Conservation (phyloP, 2,329 filamentous ascomycete species). For the Corinectria fuckeliana region DNA sequence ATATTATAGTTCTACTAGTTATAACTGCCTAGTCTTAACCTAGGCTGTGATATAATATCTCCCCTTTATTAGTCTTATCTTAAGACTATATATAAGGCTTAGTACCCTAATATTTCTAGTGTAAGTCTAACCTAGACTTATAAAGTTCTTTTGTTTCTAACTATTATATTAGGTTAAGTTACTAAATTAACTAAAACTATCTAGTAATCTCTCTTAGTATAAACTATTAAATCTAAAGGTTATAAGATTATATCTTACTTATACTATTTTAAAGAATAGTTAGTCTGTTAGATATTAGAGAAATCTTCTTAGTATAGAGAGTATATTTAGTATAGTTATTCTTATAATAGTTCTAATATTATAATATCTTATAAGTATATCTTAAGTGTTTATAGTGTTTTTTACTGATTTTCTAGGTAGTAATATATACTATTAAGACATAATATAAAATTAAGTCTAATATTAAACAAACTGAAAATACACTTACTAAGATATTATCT, state of each 20-base stretch:
- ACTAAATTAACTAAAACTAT: too few relatives aligned
- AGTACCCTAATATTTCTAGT: background rate
- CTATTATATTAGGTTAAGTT: too few relatives aligned
- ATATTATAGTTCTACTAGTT: background rate
- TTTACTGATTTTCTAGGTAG: background rate
- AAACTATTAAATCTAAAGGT: background rate
- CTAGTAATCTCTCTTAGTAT: too few relatives aligned
- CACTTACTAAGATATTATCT: background rate
- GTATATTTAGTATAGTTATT: background rate
- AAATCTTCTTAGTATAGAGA: background rate
- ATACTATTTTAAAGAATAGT: too few relatives aligned
- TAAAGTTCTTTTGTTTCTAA: background rate
- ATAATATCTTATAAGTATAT: background rate
- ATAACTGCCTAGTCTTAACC: background rate
- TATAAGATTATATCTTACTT: too few relatives aligned
- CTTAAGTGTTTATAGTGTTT: background rate
- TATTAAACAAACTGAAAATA: background rate
- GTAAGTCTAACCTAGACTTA: background rate
- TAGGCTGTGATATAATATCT: background rate
- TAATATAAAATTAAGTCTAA: background rate
- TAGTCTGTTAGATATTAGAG: too few relatives aligned
- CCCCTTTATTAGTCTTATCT: background rate
- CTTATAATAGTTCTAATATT: background rate
- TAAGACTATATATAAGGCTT: too few relatives aligned
- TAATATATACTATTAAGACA: background rate